Evolutionary conservation across 179 eudicot species (phyloP), one percentile per base, ranked within the genome.

Genomic region (Corrigiola litoralis): DNA sequence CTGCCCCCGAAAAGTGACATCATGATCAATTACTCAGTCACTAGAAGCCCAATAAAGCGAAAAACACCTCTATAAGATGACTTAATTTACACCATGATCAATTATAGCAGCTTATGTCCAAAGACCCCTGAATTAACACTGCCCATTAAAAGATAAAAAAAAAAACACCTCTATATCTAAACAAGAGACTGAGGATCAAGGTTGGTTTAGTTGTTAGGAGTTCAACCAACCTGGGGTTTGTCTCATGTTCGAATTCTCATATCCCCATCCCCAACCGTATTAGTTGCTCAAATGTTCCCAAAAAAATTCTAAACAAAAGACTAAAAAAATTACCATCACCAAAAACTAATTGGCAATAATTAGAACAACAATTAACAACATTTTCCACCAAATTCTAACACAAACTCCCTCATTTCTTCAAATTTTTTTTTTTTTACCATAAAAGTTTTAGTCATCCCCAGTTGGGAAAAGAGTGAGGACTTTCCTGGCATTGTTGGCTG

Each of bases 381-480:
- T 67, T 42, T 36, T 60, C 41, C 50, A n/a, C 49, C 51, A 61
- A 73, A 58, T 17, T 38, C 56, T 36, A 50, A 54, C 58, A 68
- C 68, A 68, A n/a, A n/a, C n/a, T n/a, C n/a, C n/a, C n/a, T n/a
- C n/a, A n/a, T n/a, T 21, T 29, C 34, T 14, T 34, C 21, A 48
- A 36, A 18, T 38, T 41, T 23, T 38, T 33, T 18, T 10, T 37
- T 12, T 27, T 33, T 40, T 23, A 12, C 20, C 25, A 32, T 13
- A 14, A 9, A 1, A 32, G 8, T 53, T 27, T 81, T 74, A 89
- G 69, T 92, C 87, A 54, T 87, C 88, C 69, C 92, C 89, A 27
- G 86, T 77, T 25, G 98, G 98, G 75, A 92, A 92, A 46, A 92
- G 73, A 54, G 97, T 92, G 41, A 92, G 90, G 36, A 85, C 86